Percentiles rank a stretch among this genome's conserved stretches.
phyloP scores from a whole-genome alignment of 371 early-diverging fungal species.

The Rhizopus delemar region DNA sequence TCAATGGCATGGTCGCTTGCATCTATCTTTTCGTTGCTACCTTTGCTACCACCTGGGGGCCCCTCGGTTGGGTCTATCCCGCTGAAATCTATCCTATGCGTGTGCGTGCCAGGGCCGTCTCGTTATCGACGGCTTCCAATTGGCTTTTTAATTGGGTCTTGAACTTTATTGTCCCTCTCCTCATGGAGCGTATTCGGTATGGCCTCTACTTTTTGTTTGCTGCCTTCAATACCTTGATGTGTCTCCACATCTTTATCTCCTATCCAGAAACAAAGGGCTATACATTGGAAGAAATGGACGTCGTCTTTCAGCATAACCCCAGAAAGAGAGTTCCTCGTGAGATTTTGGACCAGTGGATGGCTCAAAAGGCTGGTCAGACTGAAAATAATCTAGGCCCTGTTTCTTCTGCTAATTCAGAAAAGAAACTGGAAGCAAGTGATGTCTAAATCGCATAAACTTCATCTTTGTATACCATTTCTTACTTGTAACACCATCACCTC shows the following conservation, averaged over 20 bases:
- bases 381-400: too few relatives aligned
- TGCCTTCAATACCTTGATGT: conserved; percentile 44
- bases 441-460: too few relatives aligned
- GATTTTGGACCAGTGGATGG: conserved; percentile 27
- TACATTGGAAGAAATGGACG: conserved; percentile 63
- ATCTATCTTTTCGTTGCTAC: conserved; percentile 53
- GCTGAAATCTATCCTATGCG: conserved; percentile 66
- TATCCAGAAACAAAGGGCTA: conserved; percentile 62
- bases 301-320: conserved; percentile 46
- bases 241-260: conserved; percentile 42
- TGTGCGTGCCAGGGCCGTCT: conserved; percentile 52
- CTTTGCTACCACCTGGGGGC: conserved; percentile 57
- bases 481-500: too few relatives aligned
- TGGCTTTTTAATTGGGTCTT: conserved; percentile 62
- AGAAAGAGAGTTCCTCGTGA: conserved; percentile 37
- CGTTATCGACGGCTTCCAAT: conserved; percentile 66
- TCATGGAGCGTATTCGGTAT: conserved; percentile 47
- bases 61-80: conserved; percentile 59
- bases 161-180: conserved; percentile 43
- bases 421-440: too few relatives aligned
- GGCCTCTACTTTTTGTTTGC: conserved; percentile 66
- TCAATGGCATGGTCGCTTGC: conserved; percentile 38
- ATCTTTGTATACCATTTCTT: too few relatives aligned
- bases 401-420: too few relatives aligned
- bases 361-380: background rate